Evolutionary conservation across 2,329 filamentous ascomycete genomes (phyloP).

Genomic region (Stagonosporopsis rhizophila): DNA sequence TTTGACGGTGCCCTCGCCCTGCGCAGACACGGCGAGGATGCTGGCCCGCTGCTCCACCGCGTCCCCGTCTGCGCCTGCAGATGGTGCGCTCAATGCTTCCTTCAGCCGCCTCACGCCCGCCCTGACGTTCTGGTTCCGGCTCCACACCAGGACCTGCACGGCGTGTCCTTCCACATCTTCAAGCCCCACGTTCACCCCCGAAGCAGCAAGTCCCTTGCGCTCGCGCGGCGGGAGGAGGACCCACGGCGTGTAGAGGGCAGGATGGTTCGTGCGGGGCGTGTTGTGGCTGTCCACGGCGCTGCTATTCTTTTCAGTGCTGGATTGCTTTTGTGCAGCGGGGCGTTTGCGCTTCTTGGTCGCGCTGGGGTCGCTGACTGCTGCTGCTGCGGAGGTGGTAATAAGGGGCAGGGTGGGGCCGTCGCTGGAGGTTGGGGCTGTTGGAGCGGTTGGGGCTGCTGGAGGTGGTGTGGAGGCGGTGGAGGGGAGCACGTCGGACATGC

Average conservation of each 20-base stretch:
- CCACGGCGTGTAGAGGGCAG: conserved; percentile 32
- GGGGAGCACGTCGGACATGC: conserved; percentile 33
- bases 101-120: background rate
- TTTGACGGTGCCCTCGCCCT: conserved; percentile 30
- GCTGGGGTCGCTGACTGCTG: background rate
- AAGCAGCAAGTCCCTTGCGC: background rate
- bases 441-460: conserved; percentile 1
- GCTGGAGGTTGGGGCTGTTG: conserved; percentile 25
- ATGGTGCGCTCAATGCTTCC: no score
- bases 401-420: conserved; percentile 32
- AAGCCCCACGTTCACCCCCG: background rate
- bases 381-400: conserved; percentile 3
- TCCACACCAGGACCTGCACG: conserved; percentile 23
- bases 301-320: background rate
- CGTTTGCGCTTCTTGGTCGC: conserved; percentile 18
- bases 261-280: conserved; percentile 25
- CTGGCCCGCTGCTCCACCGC: background rate
- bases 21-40: conserved; percentile 30
- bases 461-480: conserved; percentile 22
- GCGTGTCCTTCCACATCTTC: no score
- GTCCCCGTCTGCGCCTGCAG: no score
- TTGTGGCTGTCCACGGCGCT: no score
- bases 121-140: conserved; percentile 33
- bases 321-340: background rate
- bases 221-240: conserved; percentile 18